These are phyloP conservation scores for Colletotrichum theobromicola DNA, from an alignment of 2,329 filamentous ascomycete genomes.

Conservation along the genomic window DNA sequence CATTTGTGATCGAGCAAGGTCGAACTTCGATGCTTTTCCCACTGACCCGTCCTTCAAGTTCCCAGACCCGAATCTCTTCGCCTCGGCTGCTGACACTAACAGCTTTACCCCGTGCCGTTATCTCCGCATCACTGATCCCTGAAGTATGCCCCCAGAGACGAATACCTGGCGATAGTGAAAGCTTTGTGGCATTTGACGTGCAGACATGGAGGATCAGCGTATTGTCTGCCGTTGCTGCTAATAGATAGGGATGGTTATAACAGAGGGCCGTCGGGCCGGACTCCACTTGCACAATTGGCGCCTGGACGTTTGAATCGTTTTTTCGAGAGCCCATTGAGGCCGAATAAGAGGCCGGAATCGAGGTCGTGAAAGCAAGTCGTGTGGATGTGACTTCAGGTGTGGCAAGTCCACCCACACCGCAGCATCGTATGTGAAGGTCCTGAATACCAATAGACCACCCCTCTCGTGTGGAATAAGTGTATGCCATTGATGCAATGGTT, in stretches of 20 bases:
- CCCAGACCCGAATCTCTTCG: slow-evolving; percentile 84
- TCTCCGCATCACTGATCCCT: slow-evolving; percentile 83
- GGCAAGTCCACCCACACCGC: slow-evolving; percentile 5
- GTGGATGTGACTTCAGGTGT: slow-evolving; percentile 40
- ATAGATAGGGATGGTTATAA: slow-evolving; percentile 82
- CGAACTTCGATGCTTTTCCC: slow-evolving; percentile 57
- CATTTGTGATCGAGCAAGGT: slow-evolving; percentile 33
- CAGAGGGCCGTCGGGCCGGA: slow-evolving; percentile 67
- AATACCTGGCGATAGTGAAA: slow-evolving; percentile 75
- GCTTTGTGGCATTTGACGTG: slow-evolving; percentile 68
- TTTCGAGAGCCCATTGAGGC: not conserved
- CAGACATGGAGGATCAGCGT: slow-evolving; percentile 84
- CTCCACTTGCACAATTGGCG: not conserved
- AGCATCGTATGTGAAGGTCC: slow-evolving; percentile 70
- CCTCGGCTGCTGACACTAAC: slow-evolving; percentile 87
- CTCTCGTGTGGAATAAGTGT: slow-evolving; percentile 77
- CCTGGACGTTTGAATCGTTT: slow-evolving; percentile 8
- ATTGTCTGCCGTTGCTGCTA: slow-evolving; percentile 86
- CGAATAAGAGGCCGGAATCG: slow-evolving; percentile 27
- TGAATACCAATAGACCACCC: slow-evolving; percentile 95
- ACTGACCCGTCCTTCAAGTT: slow-evolving; percentile 74
- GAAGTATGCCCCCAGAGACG: slow-evolving; percentile 93
- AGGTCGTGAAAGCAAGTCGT: slow-evolving; percentile 43
- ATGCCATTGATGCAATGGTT: slow-evolving; percentile 84
- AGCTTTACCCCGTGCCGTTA: slow-evolving; percentile 84